Evolutionary conservation across 2,329 filamentous ascomycete genomes (phyloP).

Genomic region (Biscogniauxia mediterranea): DNA sequence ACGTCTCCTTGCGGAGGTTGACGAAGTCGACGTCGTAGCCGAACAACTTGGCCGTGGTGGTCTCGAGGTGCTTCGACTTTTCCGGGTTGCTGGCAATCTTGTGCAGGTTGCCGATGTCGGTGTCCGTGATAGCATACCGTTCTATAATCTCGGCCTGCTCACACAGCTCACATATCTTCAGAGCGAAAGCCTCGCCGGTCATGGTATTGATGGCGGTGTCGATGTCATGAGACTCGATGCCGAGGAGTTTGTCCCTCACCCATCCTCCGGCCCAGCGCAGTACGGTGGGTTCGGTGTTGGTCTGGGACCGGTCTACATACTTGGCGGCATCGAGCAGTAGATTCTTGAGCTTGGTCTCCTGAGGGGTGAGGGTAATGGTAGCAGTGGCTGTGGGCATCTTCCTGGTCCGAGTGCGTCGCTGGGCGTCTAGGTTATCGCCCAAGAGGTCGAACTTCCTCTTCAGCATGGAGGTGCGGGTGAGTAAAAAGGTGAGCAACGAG

Average conservation of each 20-base stretch:
- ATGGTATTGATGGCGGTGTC: constrained; percentile 83
- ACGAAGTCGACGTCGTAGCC: constrained; percentile 91
- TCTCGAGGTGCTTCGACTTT: constrained; percentile 95
- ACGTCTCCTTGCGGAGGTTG: constrained; percentile 89
- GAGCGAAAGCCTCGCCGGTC: constrained; percentile 76
- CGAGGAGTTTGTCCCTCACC: constrained; percentile 81
- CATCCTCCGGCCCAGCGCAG: constrained; percentile 83
- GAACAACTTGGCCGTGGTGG: constrained; percentile 80
- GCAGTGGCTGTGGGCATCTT: constrained; percentile 31
- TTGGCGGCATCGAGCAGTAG: constrained; percentile 80
- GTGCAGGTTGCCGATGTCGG: constrained; percentile 73
- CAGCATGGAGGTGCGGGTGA: constrained; percentile 23
- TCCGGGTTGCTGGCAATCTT: constrained; percentile 91
- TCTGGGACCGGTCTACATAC: constrained; percentile 56
- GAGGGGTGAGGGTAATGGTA: constrained; percentile 57
- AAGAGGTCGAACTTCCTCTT: constrained; percentile 29
- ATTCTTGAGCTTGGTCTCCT: constrained; percentile 70
- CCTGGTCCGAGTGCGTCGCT: constrained; percentile 22
- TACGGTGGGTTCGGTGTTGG: constrained; percentile 54
- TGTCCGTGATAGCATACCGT: constrained; percentile 56
- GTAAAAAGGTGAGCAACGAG: constrained; percentile 2
- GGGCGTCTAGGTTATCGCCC: constrained; percentile 15
- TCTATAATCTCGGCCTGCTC: constrained; percentile 56
- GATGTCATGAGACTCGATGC: constrained; percentile 72
- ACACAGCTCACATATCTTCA: constrained; percentile 67